phyloP scores from a whole-genome alignment of 2,329 filamentous ascomycete genomes.

The Dactylella cylindrospora region DNA sequence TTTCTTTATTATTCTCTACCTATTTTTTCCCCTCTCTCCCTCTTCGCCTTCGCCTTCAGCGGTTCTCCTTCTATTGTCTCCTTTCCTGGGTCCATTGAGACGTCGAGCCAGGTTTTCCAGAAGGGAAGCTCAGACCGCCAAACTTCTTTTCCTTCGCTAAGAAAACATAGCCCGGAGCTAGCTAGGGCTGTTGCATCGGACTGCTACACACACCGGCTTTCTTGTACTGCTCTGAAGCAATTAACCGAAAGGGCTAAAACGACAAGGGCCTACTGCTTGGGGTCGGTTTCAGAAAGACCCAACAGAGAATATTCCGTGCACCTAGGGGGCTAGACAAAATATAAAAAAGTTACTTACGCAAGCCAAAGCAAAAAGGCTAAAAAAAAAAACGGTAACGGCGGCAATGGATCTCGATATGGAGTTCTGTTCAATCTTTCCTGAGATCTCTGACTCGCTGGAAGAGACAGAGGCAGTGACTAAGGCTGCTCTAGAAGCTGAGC shows the following conservation, averaged over 20 bases:
- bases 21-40: conserved; percentile 3
- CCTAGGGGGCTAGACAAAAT: neutral
- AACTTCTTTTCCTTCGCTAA: neutral
- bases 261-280: conserved; percentile 12
- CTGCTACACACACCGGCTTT: no score
- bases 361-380: no score
- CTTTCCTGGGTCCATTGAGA: no score
- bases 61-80: conserved; percentile 3
- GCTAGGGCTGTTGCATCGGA: no score
- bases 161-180: no score
- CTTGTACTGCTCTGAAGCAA: no score
- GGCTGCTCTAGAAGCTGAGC: conserved; percentile 28
- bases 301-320: neutral
- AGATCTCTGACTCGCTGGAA: conserved; percentile 23
- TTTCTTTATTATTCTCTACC: conserved; percentile 6
- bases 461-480: conserved; percentile 33
- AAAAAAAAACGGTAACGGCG: neutral
- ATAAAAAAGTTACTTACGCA: no score
- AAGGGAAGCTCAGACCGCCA: conserved; percentile 28
- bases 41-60: conserved; percentile 7
- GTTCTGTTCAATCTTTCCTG: conserved; percentile 24
- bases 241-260: conserved; percentile 17
- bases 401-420: conserved; percentile 40
- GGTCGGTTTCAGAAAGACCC: conserved; percentile 33
- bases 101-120: conserved; percentile 9